Conservation (phyloP, 768 basidiomycete species). For the Suillus lakei region DNA sequence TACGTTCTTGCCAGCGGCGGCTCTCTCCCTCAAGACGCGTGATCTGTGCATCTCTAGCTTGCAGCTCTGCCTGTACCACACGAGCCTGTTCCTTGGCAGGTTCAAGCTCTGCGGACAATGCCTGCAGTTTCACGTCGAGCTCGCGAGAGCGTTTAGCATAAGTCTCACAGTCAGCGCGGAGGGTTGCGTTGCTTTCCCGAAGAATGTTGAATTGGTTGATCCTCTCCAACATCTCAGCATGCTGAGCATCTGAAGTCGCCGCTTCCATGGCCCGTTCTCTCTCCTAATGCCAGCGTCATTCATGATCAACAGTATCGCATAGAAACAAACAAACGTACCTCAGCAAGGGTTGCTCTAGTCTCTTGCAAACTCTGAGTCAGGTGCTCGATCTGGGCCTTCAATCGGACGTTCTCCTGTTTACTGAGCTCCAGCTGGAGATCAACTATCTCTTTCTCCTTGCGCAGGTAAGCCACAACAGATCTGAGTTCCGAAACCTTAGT, state of each 20-base stretch:
- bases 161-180: slow-evolving; percentile 78
- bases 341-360: slow-evolving; percentile 67
- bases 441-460: slow-evolving; percentile 92
- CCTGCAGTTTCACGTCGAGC: slow-evolving; percentile 65
- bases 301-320: not conserved
- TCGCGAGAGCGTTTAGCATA: slow-evolving; percentile 70
- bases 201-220: slow-evolving; percentile 87
- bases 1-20: slow-evolving; percentile 84
- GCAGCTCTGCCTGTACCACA: slow-evolving; percentile 72
- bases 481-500: slow-evolving; percentile 74
- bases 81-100: slow-evolving; percentile 76
- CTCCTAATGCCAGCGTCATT: slow-evolving; percentile 52
- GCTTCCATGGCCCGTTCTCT: slow-evolving; percentile 77
- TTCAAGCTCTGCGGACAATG: slow-evolving; percentile 65
- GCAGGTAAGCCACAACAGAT: slow-evolving; percentile 78
- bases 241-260: slow-evolving; percentile 76
- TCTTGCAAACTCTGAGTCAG: slow-evolving; percentile 73
- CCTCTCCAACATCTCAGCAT: slow-evolving; percentile 81
- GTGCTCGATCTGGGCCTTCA: slow-evolving; percentile 81
- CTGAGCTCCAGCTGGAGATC: slow-evolving; percentile 86
- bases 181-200: slow-evolving; percentile 86
- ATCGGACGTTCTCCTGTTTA: slow-evolving; percentile 73
- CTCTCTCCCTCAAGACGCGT: slow-evolving; percentile 76
- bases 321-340: slow-evolving; percentile 51
- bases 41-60: slow-evolving; percentile 69